phyloP scores from a whole-genome alignment of 768 basidiomycete genomes.

The Boletus rufocinnamomeus region DNA sequence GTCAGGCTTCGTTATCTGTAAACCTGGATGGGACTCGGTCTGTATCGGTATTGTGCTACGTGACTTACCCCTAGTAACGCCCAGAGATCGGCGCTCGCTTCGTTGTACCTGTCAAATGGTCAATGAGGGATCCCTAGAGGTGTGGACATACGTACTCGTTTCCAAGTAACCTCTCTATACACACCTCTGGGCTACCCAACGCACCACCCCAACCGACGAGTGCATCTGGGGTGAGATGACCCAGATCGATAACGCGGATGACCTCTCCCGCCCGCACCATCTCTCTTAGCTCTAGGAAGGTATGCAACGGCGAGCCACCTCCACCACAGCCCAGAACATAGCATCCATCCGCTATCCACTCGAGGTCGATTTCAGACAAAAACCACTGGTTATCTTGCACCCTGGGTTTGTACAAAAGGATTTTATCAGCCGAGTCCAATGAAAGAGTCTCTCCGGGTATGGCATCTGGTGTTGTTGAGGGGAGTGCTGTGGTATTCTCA shows the following conservation, averaged over 20 bases:
- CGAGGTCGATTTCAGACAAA: slow-evolving; percentile 48
- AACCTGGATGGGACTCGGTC: slow-evolving; percentile 1
- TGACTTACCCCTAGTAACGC: slow-evolving; percentile 28
- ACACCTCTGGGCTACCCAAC: slow-evolving; percentile 46
- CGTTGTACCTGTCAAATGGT: slow-evolving; percentile 32
- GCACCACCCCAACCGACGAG: slow-evolving; percentile 42
- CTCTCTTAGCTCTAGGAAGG: slow-evolving; percentile 52
- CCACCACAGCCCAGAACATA: slow-evolving; percentile 65
- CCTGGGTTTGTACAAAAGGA: slow-evolving; percentile 39
- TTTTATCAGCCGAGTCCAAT: slow-evolving; percentile 24
- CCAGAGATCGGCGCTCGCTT: slow-evolving; percentile 35
- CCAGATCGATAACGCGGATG: slow-evolving; percentile 48
- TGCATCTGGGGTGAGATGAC: slow-evolving; percentile 44
- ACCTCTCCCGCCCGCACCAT: slow-evolving; percentile 50
- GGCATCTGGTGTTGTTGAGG: slow-evolving; percentile 7
- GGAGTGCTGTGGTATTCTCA: slow-evolving; percentile 3
- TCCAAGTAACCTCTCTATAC: slow-evolving; percentile 39
- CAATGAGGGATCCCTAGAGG: neutral
- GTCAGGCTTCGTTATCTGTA: slow-evolving; percentile 35
- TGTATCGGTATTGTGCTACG: neutral
- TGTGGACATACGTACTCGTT: slow-evolving; percentile 33
- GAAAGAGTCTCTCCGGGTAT: slow-evolving; percentile 18
- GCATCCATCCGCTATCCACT: slow-evolving; percentile 65
- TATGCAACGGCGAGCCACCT: slow-evolving; percentile 58
- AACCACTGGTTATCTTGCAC: slow-evolving; percentile 47